These are phyloP conservation scores for Butyriboletus loyo DNA, from an alignment of 768 basidiomycete species.

Conservation along the genomic window DNA sequence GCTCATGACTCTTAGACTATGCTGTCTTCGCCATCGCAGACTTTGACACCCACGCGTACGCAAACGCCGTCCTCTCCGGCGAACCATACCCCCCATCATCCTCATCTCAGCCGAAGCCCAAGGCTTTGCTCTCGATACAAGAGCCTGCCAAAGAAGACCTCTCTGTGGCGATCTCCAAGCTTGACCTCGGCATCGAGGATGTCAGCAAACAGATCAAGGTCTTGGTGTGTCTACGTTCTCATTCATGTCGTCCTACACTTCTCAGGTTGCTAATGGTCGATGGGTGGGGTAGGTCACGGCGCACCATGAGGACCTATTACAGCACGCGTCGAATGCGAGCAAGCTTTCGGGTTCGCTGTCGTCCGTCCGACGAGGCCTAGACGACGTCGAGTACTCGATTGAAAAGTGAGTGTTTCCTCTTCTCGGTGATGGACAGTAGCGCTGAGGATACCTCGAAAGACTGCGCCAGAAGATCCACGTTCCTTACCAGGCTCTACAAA, in stretches of 20 bases:
- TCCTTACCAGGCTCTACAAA: slow-evolving; percentile 74
- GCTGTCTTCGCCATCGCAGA: slow-evolving; percentile 65
- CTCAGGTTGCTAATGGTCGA: neutral
- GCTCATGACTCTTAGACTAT: slow-evolving; percentile 51
- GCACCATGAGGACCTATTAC: slow-evolving; percentile 80
- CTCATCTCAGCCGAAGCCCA: slow-evolving; percentile 23
- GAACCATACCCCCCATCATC: slow-evolving; percentile 61
- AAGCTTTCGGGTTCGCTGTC: slow-evolving; percentile 68
- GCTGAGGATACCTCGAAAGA: slow-evolving; percentile 37
- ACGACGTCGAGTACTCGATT: slow-evolving; percentile 70
- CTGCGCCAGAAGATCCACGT: slow-evolving; percentile 82
- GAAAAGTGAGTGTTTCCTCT: slow-evolving; percentile 57
- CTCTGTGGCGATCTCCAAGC: slow-evolving; percentile 81
- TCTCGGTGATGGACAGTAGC: neutral
- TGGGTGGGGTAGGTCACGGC: slow-evolving; percentile 58
- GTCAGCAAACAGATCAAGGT: slow-evolving; percentile 86
- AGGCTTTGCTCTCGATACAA: slow-evolving; percentile 30
- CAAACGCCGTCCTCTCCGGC: slow-evolving; percentile 84
- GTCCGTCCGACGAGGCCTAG: slow-evolving; percentile 65
- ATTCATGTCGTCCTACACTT: no score
- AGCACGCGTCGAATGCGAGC: slow-evolving; percentile 74
- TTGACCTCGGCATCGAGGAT: slow-evolving; percentile 87
- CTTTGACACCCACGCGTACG: slow-evolving; percentile 89
- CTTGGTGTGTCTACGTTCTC: slow-evolving; percentile 50
- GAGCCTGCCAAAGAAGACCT: slow-evolving; percentile 81